Percentiles rank a stretch among this genome's conserved stretches.
Conservation (phyloP, 495 filamentous ascomycete genomes). For the Aspergillus homomorphus region DNA sequence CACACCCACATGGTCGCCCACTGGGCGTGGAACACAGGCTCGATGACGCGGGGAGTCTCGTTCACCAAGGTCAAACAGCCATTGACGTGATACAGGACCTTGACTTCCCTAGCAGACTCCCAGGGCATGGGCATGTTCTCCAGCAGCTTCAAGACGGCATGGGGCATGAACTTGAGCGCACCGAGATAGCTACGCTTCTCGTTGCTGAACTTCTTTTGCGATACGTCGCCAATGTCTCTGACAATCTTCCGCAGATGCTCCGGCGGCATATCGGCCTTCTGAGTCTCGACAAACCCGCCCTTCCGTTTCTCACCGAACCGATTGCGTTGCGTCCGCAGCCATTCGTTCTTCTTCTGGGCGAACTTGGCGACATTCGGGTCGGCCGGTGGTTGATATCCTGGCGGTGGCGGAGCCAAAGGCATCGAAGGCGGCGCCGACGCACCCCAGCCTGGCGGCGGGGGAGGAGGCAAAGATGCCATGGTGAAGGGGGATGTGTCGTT, state of each 20-base stretch:
- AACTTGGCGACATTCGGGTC: constrained; percentile 93
- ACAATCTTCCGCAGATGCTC: constrained; percentile 99
- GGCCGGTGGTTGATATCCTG: constrained; percentile 78
- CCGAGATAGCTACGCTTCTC: constrained; percentile 98
- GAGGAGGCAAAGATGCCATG: constrained; percentile 76
- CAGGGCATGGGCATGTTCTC: constrained; percentile 99
- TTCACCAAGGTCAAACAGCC: constrained; percentile 97
- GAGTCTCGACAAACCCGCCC: constrained; percentile 92
- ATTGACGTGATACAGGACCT: constrained; percentile 97
- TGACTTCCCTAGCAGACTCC: constrained; percentile 93
- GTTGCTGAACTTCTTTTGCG: constrained; percentile 98
- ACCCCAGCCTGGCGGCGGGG: constrained; percentile 73
- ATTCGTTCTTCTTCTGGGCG: constrained; percentile 98
- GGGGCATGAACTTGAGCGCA: constrained; percentile 98
- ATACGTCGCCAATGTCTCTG: constrained; percentile 97
- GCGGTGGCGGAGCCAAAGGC: constrained; percentile 77
- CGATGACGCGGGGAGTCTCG: constrained; percentile 94
- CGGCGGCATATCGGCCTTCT: constrained; percentile 98
- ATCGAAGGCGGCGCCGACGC: constrained; percentile 72
- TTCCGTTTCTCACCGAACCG: constrained; percentile 97
- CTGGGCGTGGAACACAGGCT: constrained; percentile 97
- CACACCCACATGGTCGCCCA: constrained; percentile 99
- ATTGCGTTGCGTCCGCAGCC: constrained; percentile 87
- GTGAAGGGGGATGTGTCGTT: constrained; percentile 28
- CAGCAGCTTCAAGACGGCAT: constrained; percentile 96